Evolutionary conservation across 2,329 filamentous ascomycete genomes (phyloP).

Genomic region (Paecilomyces sp.): DNA sequence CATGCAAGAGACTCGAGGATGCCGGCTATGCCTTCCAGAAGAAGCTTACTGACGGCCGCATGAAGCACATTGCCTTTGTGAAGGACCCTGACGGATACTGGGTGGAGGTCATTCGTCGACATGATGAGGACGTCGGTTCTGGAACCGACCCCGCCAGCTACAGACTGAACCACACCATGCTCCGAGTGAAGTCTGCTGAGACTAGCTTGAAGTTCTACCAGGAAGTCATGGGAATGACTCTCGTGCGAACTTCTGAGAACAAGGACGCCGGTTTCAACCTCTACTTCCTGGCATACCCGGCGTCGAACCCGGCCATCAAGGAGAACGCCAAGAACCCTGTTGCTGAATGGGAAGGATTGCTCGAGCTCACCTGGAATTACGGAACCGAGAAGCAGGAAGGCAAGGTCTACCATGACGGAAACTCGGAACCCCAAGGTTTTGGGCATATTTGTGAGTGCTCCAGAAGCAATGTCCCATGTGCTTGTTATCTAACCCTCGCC

Average conservation of each 20-base stretch:
- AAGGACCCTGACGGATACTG: conserved; percentile 84
- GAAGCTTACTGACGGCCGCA: conserved; percentile 80
- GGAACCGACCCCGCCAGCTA: conserved; percentile 71
- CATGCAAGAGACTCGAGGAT: conserved; percentile 82
- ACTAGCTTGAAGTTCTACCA: conserved; percentile 73
- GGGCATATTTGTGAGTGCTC: conserved; percentile 72
- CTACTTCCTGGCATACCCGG: conserved; percentile 83
- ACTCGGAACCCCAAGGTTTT: conserved; percentile 85
- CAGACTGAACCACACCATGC: conserved; percentile 64
- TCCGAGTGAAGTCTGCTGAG: conserved; percentile 78
- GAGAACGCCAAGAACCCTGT: conserved; percentile 48
- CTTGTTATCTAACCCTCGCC: conserved; percentile 1
- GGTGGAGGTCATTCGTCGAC: conserved; percentile 54
- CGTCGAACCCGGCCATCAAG: conserved; percentile 46
- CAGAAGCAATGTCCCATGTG: neutral
- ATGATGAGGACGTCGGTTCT: conserved; percentile 63
- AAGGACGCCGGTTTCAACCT: conserved; percentile 71
- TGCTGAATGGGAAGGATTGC: conserved; percentile 68
- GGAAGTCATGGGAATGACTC: conserved; percentile 80
- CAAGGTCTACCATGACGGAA: conserved; percentile 87
- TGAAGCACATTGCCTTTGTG: conserved; percentile 82
- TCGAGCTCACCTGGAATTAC: conserved; percentile 84
- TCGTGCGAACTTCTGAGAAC: conserved; percentile 67
- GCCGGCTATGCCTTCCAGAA: conserved; percentile 94
- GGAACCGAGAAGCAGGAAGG: conserved; percentile 69